These are phyloP conservation scores for Apiospora sp. DNA, from an alignment of 2,329 filamentous ascomycete genomes.

Conservation along the genomic window DNA sequence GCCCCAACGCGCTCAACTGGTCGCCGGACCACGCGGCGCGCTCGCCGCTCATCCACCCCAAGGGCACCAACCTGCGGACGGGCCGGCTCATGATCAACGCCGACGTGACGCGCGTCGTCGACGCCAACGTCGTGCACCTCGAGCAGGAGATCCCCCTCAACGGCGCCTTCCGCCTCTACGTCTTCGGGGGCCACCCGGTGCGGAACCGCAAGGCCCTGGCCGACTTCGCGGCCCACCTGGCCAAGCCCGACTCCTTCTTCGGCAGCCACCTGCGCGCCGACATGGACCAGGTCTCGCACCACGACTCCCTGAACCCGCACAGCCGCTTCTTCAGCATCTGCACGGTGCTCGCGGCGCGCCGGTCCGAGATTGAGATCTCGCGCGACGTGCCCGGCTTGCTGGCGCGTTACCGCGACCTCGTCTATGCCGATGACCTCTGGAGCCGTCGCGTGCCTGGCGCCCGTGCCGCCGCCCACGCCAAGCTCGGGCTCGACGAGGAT, in stretches of 20 bases:
- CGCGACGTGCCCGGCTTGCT: constrained; percentile 75
- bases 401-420: constrained; percentile 78
- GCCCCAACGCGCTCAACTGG: constrained; percentile 86
- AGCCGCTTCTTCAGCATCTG: constrained; percentile 82
- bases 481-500: constrained; percentile 81
- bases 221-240: constrained; percentile 73
- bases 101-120: constrained; percentile 84
- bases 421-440: constrained; percentile 86
- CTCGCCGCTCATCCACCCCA: constrained; percentile 73
- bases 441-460: constrained; percentile 75
- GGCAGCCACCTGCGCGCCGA: constrained; percentile 69
- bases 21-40: constrained; percentile 74
- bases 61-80: constrained; percentile 70
- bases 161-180: constrained; percentile 84
- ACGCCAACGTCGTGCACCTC: constrained; percentile 88
- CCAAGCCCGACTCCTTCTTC: constrained; percentile 76
- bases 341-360: constrained; percentile 74
- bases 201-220: constrained; percentile 68
- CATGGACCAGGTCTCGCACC: constrained; percentile 69
- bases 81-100: constrained; percentile 81
- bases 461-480: constrained; percentile 79
- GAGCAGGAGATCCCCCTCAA: constrained; percentile 92
- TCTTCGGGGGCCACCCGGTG: constrained; percentile 78
- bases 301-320: constrained; percentile 87
- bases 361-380: constrained; percentile 75